A percentile compares a stretch with the other conserved stretches of the same genome.
phyloP scores from a whole-genome alignment of 805 yeast species.

The Zygotorulaspora sp. region DNA sequence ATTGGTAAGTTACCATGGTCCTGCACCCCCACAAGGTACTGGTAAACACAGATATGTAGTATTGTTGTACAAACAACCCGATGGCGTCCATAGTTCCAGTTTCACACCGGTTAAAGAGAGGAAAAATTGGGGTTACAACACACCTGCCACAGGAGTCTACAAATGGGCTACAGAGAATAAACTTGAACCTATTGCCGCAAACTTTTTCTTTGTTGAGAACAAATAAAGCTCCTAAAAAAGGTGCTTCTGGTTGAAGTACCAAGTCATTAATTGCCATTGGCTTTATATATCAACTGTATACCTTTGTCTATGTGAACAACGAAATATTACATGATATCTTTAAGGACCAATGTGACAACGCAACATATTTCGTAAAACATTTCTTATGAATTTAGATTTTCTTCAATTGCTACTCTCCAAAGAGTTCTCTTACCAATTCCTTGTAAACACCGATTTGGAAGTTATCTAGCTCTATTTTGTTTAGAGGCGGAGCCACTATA shows the following conservation, averaged over 20 bases:
- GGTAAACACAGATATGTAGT: constrained; percentile 86
- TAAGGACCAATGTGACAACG: no score
- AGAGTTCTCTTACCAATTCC: constrained; percentile 32
- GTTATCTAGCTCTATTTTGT: constrained; percentile 32
- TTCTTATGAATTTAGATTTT: no score
- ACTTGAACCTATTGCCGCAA: constrained; percentile 65
- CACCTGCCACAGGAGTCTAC: constrained; percentile 70
- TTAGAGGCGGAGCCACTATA: constrained; percentile 29
- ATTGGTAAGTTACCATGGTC: constrained; percentile 63
- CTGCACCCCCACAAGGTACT: constrained; percentile 86
- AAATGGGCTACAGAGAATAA: constrained; percentile 66
- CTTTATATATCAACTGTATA: neutral
- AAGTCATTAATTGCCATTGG: no score
- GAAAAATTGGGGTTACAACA: constrained; percentile 74
- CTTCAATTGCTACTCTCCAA: constrained; percentile 6
- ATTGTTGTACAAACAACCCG: constrained; percentile 62
- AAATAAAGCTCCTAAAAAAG: no score
- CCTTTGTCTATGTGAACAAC: neutral
- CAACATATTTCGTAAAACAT: no score
- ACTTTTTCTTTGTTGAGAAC: constrained; percentile 80
- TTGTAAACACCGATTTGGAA: constrained; percentile 37
- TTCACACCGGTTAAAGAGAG: constrained; percentile 27
- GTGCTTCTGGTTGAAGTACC: no score
- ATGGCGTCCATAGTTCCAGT: constrained; percentile 20
- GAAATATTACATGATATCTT: no score